Conservation (phyloP, 2,329 filamentous ascomycete species). For the Aaosphaeria pasadenensis region DNA sequence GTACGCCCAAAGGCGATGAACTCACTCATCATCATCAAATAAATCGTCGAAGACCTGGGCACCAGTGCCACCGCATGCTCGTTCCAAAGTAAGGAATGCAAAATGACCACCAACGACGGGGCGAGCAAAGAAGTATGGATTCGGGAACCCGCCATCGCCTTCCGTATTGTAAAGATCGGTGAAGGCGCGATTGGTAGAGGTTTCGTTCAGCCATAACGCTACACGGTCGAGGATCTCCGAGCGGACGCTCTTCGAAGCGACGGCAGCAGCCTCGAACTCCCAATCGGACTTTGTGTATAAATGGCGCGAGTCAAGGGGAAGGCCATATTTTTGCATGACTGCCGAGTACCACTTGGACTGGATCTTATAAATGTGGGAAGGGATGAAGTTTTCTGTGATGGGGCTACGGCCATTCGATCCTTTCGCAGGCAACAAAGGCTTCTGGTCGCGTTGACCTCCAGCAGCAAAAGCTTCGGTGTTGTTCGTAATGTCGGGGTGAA, state of each 20-base stretch:
- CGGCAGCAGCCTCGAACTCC: slow-evolving; percentile 84
- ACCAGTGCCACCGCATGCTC: slow-evolving; percentile 65
- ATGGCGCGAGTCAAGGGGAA: slow-evolving; percentile 79
- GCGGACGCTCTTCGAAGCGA: slow-evolving; percentile 66
- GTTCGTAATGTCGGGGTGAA: slow-evolving; percentile 59
- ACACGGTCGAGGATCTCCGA: slow-evolving; percentile 71
- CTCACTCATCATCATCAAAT: slow-evolving; percentile 6
- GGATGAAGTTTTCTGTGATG: slow-evolving; percentile 59
- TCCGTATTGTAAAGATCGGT: slow-evolving; percentile 84
- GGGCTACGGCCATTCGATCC: slow-evolving; percentile 17
- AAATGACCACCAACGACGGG: slow-evolving; percentile 86
- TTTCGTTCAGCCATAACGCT: slow-evolving; percentile 81
- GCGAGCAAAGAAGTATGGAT: slow-evolving; percentile 72
- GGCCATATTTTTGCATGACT: slow-evolving; percentile 76
- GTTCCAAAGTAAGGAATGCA: slow-evolving; percentile 76
- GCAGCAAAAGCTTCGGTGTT: slow-evolving; percentile 5
- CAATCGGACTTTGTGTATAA: slow-evolving; percentile 87
- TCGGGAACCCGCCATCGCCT: slow-evolving; percentile 70
- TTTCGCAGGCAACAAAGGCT: slow-evolving; percentile 14
- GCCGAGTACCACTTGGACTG: slow-evolving; percentile 79
- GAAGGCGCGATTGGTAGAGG: slow-evolving; percentile 68
- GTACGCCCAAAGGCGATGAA: no score
- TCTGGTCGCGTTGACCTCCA: slow-evolving; percentile 10
- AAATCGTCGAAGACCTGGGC: slow-evolving; percentile 7
- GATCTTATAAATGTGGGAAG: slow-evolving; percentile 70